A percentile compares a stretch with the other conserved stretches of the same genome.
Evolutionary conservation across 305 asterid species (phyloP).

Genomic region (Withania somnifera): DNA sequence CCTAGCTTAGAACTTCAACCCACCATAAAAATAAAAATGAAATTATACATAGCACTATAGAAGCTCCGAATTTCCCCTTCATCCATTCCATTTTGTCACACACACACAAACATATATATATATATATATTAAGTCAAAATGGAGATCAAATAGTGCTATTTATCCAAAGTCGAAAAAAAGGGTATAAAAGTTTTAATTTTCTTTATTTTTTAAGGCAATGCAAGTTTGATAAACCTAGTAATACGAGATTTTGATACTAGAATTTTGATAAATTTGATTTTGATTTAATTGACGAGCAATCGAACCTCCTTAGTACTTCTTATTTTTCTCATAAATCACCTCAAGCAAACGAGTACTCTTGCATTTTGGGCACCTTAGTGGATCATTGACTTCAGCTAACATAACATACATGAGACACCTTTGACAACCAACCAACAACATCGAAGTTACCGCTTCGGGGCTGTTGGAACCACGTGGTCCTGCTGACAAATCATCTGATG

Average conservation of each 20-base stretch:
- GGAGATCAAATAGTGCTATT: conserved; percentile 41
- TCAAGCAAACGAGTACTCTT: conserved; percentile 55
- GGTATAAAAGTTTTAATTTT: background rate
- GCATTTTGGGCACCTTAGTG: conserved; percentile 60
- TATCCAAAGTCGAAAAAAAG: background rate
- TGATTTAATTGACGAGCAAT: background rate
- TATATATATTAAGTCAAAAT: conserved; percentile 7
- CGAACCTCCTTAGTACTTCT: background rate
- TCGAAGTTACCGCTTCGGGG: conserved; percentile 41
- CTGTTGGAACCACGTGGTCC: conserved; percentile 30
- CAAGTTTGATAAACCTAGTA: background rate
- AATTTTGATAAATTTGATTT: background rate
- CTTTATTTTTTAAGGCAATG: background rate
- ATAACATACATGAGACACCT: conserved; percentile 64
- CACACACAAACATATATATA: too few species aligned
- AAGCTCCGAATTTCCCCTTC: background rate
- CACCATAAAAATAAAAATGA: background rate
- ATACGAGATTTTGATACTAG: too few species aligned
- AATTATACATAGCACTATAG: background rate
- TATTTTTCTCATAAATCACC: conserved; percentile 17
- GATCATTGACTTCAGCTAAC: conserved; percentile 43
- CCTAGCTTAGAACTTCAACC: background rate
- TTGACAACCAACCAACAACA: conserved; percentile 63
- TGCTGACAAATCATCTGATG: conserved; percentile 40
- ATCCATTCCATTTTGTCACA: background rate